Base-by-base conservation (phyloP, 2,329 filamentous ascomycete species). In the Knufia petricola region DNA sequence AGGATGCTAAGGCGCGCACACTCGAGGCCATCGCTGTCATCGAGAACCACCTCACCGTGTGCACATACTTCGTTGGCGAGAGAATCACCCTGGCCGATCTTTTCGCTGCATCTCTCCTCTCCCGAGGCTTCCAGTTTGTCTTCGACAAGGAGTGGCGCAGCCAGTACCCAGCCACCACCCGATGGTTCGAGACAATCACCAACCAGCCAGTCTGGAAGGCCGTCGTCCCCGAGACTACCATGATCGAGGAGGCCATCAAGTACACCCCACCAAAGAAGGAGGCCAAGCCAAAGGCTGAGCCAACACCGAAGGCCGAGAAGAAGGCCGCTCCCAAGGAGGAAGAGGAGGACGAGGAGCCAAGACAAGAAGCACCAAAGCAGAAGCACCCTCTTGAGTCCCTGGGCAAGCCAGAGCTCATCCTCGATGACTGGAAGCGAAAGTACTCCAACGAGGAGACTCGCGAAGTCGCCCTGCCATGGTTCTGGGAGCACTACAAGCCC, bases 341-440 rank as follows among this genome's bases (percentile, higher is more conserved):
- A 23, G 72, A 76, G 50, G 81, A 83, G 49, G 77, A 81, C 51
- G 79, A 81, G 50, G 77, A 81, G 55, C 75, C 78, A 57, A 74
- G 52, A 31, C 65, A 66, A 45, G 70, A 76, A 51, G 78, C 81
- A 55, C 86, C 87, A 65, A 96, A 95, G 83, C 72, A 89, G 67
- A 98, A 96, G 85, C 92, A 98, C 78, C 89, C 92, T 61, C 78
- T 94, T 58, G 90, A 95, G 70, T 69, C 79, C 59, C 85, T 96
- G 49, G 81, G 82, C 64, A 84, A 82, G 67, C 75, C 92, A 54
- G 81, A 83, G 50, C 79, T 95, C 65, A 77, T 84, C 60, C 79
- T 98, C 50, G 92, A 98, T 66, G 92, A 98, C 74, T 95, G 84
- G 86, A 98, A 98, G 85, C 88, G 92, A 66, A 83, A 87, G 71